Base-by-base conservation (phyloP, 2,329 filamentous ascomycete species). In the Diaporthe sp. region DNA sequence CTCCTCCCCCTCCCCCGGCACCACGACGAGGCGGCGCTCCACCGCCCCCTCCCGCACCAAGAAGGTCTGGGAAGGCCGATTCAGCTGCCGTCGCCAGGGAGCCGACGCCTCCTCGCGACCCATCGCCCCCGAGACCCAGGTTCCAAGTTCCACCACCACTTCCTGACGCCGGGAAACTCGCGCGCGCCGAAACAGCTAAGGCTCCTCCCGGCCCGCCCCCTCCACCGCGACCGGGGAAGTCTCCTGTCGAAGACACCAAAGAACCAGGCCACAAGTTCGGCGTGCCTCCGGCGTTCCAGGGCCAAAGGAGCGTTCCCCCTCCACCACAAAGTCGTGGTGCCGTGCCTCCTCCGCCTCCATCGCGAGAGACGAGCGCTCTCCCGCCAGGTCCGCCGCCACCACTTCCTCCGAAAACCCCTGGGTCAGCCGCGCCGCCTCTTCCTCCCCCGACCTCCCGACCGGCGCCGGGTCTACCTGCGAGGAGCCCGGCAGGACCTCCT, bases 61-160 rank as follows among this genome's bases (percentile, higher is more conserved):
- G 92, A 83, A 83, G 93, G 87, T 86, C 89, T 83, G 83, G 87
- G 82, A 86, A 90, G 80, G 75, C 82, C 28, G 89, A 91, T 33
- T 71, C 82, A 13, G 77, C 85, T 4, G 80, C 82, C 57, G 80
- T 61, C 8, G 78, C 79, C 10, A 78, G 84, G 72, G 87, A 88
- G 77, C 84, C 86, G n/a, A 86, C 88, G 50, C 91, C 94, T n/a
- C 89, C 93, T 40, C 89, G 92, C 80, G 93, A 95, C 75, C 90
- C 93, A 19, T 92, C 92, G 19, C 94, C 95, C 17, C 91, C 92
- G 25, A 89, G 92, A 69, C 91, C 91, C 12, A 89, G 89, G 79
- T 98, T 97, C 85, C 90, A 92, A 77, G 96, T 95, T 12, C 97
- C 97, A 60, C 97, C 97, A 45, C 94, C 96, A 3, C 85, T 98